A percentile compares a stretch with the other conserved stretches of the same genome.
These are phyloP conservation scores for Pseudoneurospora amorphoporcata DNA, from an alignment of 495 filamentous ascomycete genomes.

Conservation along the genomic window DNA sequence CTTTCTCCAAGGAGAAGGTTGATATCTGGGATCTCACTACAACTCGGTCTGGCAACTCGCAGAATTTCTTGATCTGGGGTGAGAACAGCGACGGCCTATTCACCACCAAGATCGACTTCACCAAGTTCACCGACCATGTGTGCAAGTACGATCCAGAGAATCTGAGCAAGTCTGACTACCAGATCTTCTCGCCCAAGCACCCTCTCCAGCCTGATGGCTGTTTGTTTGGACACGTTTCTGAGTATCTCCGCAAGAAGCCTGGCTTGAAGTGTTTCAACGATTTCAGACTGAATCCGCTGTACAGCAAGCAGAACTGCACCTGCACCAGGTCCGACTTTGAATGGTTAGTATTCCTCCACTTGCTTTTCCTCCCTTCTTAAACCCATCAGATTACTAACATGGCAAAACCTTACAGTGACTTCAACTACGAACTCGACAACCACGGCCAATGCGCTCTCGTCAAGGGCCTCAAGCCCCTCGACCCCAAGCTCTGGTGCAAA, in stretches of 20 bases:
- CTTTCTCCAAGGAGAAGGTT: constrained; percentile 62
- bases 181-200: constrained; percentile 75
- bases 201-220: constrained; percentile 66
- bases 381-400: neutral
- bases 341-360: constrained; percentile 53
- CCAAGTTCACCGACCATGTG: constrained; percentile 53
- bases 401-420: constrained; percentile 53
- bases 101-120: constrained; percentile 82
- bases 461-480: constrained; percentile 52
- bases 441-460: constrained; percentile 72
- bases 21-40: constrained; percentile 71
- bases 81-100: constrained; percentile 43
- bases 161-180: constrained; percentile 54
- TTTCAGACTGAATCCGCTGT: constrained; percentile 52
- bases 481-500: constrained; percentile 53
- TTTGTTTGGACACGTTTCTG: constrained; percentile 80
- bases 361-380: neutral
- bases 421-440: constrained; percentile 72
- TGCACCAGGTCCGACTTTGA: constrained; percentile 84
- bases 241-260: constrained; percentile 82
- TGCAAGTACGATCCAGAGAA: constrained; percentile 62
- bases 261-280: constrained; percentile 71
- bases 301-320: constrained; percentile 60
- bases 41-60: constrained; percentile 75
- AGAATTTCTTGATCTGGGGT: constrained; percentile 86